Base-by-base conservation (phyloP, 805 yeast genomes). In the Metschnikowia rubicola region DNA sequence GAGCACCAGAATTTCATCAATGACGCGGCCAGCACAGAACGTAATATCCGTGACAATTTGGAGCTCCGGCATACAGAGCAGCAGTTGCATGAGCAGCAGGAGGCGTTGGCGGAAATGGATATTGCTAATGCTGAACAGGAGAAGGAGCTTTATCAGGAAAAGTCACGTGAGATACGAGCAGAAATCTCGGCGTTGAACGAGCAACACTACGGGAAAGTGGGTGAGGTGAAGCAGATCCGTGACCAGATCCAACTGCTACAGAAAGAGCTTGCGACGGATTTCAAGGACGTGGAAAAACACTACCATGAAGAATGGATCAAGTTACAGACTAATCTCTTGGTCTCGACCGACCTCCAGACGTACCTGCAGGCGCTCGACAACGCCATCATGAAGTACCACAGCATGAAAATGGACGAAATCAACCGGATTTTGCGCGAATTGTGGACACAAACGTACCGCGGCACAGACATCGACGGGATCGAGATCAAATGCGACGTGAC, bases 361-460 rank as follows among this genome's bases (percentile, higher is more conserved):
- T 90, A 90, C 61, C 79, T 88, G 10, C 88, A 82, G 57, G 96
- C 96, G 0, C 73, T 95, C 39, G 99, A 94, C 61, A 81, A 80
- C 52, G 96, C 98, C 0, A 92, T 94, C 40, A 91, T 94, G 96
- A 83, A 83, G 59, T 92, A 81, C 62, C 99, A 94, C 64, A 79
- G 88, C 48, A 68, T 85, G 50, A 94, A 94, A 62, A 94, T 94
- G 99, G 82, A 82, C 56, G 96, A 90, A 57, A 89, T 92, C 57
- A 94, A 94, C 67, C 73, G 86, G 50, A 86, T 89, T 31, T 73
- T 94, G 38, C 94, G 88, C 57, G 97, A 91, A 59, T 68, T 94
- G 36, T 94, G 99, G 99, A 87, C 88, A 53, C 80, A 80, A 41
- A 94, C 99, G 0, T 94, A 94, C 61, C 85, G 86, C 54, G 99